Conservation (phyloP, 1,139 yeast species). For the Nakaseomyces delphensis region DNA sequence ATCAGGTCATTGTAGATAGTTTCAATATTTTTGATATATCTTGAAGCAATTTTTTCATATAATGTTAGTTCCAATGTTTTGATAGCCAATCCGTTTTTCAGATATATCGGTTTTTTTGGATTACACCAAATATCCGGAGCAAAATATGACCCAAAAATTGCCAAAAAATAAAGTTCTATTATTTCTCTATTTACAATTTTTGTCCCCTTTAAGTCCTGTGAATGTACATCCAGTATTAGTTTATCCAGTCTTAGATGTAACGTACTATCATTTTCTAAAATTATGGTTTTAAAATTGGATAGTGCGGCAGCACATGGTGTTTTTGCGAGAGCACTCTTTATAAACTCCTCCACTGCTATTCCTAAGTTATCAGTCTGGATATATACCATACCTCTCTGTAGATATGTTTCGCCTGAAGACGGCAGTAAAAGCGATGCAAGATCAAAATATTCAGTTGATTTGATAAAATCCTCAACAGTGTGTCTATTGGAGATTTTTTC, state of each 20-base stretch:
- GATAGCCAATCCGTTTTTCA: constrained; percentile 15
- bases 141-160: constrained; percentile 23
- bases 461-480: constrained; percentile 35
- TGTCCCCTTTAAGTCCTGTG: constrained; percentile 15
- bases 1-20: constrained; percentile 24
- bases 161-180: constrained; percentile 28
- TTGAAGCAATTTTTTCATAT: constrained; percentile 23
- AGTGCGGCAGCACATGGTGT: constrained; percentile 33
- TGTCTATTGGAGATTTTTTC: constrained; percentile 38
- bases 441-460: constrained; percentile 43
- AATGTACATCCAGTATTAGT: constrained; percentile 14
- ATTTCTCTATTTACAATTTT: constrained; percentile 28
- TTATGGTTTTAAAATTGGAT: constrained; percentile 18
- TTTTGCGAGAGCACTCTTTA: constrained; percentile 51
- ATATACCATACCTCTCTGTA: constrained; percentile 52
- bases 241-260: constrained; percentile 16
- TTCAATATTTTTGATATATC: constrained; percentile 24
- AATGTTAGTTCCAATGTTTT: constrained; percentile 18
- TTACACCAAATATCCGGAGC: constrained; percentile 22
- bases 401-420: constrained; percentile 55
- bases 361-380: constrained; percentile 36
- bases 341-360: constrained; percentile 42
- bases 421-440: constrained; percentile 50
- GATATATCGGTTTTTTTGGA: constrained; percentile 11
- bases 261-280: constrained; percentile 18